Base-by-base conservation (phyloP, 495 filamentous ascomycete genomes). In the Choiromyces venosus region DNA sequence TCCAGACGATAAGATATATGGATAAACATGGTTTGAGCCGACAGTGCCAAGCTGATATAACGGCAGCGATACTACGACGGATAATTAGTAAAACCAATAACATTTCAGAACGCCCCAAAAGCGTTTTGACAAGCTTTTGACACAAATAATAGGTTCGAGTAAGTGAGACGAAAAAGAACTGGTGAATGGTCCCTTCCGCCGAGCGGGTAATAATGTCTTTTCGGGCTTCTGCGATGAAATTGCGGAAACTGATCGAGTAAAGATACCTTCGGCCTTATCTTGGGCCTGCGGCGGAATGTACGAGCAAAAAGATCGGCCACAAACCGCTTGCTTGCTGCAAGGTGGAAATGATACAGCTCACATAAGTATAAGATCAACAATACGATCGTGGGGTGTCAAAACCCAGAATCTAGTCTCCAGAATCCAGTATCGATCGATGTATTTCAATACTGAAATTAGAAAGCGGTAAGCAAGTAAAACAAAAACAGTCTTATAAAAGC, bases 251-350 rank as follows among this genome's bases (percentile, higher is more conserved):
- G 66, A 77, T 77, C 74, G 70, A 77, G 75, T 77, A 77, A 61
- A 77, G 69, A 73, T 66, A 38, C 46, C 75, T 71, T 71, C 75
- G 66, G 74, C 66, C 75, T 77, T 77, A 77, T 77, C 75, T 77
- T 12, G 52, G 25, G 52, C 52, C 52, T 61, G 52, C 52, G 52
- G 52, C 52, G 52, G 52, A 14, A 29, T 0, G 44, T n/a, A 46
- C 42, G 18, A 21, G 5, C 9, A 14, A 10, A 1, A 4, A 29
- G 52, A 56, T 56, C 52, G n/a, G 52, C 29, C 52, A 56, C 52
- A 56, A 52, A 52, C n/a, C 46, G 10, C 10, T 29, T 33, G n/a
- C 46, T 56, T 56, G 25, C 25, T 61, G 52, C 52, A 61, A 29
- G 52, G 52, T 61, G 1, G 52, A 29, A 16, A 33, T 33, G 52